Base-by-base conservation (phyloP, 306 rosid genomes). In the Comarum palustre region DNA sequence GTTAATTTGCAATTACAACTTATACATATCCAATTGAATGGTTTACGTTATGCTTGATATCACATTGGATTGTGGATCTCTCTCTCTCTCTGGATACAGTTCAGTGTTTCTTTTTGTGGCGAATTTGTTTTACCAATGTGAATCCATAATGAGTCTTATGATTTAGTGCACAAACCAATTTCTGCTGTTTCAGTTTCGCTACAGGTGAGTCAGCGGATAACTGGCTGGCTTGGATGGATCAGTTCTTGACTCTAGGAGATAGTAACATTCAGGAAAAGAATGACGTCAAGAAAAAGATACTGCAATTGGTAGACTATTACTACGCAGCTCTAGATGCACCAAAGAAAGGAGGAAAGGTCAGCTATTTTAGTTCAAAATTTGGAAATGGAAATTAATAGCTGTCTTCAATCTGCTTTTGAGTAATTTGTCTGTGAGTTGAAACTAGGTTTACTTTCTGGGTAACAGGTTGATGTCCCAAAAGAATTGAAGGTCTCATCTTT, bases 261-360 rank as follows among this genome's bases (percentile, higher is more conserved):
- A 76, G 64, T 27, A 2, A 57, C 25, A 32, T 12, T 12, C 81
- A 57, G 4, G 90, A 88, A 73, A 80, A 43, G 77, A 68, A 67
- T 27, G 14, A 2, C 8, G 38, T 86, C 57, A 82, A 65, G 66
- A 66, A 71, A 17, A 89, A 89, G 32, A 82, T 93, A 14, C 69
- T 83, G 48, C 67, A 75, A 72, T 66, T 93, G 78, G 58, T 87
- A 71, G 85, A 93, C 69, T 78, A 83, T 50, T 93, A 86, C 66
- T 89, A 93, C 46, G 82, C 79, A 39, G 98, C 96, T 67, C 38
- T 90, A 46, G 97, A 93, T 63, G 97, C 97, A 32, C 88, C 93
- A 0, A 90, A 93, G 73, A 76, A 84, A 47, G 90, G 92, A 27
- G 88, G 82, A 63, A 84, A 86, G 97, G 98, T 93, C 75, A 79